These are phyloP conservation scores for Cyclotella choctawhatcheeana DNA, from an alignment of 108 stramenopile species.

Conservation along the genomic window DNA sequence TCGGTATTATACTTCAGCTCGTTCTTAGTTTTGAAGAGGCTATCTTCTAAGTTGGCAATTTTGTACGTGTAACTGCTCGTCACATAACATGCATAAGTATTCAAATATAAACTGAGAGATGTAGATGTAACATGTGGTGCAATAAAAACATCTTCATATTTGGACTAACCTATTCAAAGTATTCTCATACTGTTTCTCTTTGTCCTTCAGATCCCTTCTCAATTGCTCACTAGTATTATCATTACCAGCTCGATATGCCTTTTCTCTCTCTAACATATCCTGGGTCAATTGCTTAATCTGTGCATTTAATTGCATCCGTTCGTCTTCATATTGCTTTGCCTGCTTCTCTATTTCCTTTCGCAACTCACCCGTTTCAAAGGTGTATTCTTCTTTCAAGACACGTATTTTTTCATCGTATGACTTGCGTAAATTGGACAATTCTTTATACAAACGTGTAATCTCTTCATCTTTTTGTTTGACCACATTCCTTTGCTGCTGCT, in stretches of 20 bases:
- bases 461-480: conserved; percentile 42
- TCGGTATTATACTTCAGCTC: conserved; percentile 35
- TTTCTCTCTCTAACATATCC: conserved; percentile 43
- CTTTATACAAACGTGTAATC: conserved; percentile 32
- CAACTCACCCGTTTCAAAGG: conserved; percentile 25
- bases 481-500: conserved; percentile 9
- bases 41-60: conserved; percentile 36
- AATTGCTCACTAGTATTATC: conserved; percentile 14
- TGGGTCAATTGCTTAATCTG: conserved; percentile 35
- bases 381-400: conserved; percentile 33
- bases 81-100: background rate
- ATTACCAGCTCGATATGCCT: conserved; percentile 26
- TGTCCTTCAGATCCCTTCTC: conserved; percentile 31
- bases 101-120: too few species aligned
- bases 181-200: conserved; percentile 36
- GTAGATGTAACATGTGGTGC: background rate
- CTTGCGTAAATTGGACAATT: conserved; percentile 38
- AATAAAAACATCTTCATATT: background rate
- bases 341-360: conserved; percentile 24
- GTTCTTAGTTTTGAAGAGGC: conserved; percentile 33
- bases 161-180: background rate
- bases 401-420: conserved; percentile 33
- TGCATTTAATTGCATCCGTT: conserved; percentile 11
- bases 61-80: conserved; percentile 20
- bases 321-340: conserved; percentile 39